These are phyloP conservation scores for Inonotus hispidus DNA, from an alignment of 1,284 basidiomycete genomes.

Conservation along the genomic window DNA sequence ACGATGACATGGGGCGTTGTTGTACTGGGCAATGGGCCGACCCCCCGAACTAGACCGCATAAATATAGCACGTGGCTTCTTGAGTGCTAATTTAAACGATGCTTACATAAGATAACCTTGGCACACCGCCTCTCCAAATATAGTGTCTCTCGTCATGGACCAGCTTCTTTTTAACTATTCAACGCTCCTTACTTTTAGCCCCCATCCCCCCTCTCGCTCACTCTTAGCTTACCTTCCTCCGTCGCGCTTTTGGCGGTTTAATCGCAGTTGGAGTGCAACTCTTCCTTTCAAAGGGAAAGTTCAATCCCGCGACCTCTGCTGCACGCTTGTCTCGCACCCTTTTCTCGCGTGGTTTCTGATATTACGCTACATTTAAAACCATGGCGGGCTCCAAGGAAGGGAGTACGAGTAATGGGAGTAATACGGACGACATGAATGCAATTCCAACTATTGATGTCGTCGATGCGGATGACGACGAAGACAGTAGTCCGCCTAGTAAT, in stretches of 20 bases:
- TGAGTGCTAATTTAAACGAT: neutral
- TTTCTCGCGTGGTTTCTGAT: neutral
- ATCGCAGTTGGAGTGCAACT: neutral
- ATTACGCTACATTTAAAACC: neutral
- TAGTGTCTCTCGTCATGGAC: neutral
- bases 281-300: neutral
- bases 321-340: neutral
- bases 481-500: neutral
- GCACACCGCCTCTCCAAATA: neutral
- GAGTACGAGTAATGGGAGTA: neutral
- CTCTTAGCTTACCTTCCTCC: neutral
- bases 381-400: neutral
- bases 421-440: neutral
- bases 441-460: slow-evolving; percentile 17
- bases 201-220: neutral
- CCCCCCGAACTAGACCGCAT: no score
- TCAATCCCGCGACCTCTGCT: neutral
- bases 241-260: neutral
- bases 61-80: neutral
- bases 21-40: neutral
- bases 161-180: neutral
- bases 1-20: neutral
- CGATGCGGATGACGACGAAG: slow-evolving; percentile 11
- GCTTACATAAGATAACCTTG: neutral
- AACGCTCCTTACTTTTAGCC: neutral